Evolutionary conservation across 116 monocot genomes (phyloP), one percentile per base, ranked within the genome.

Genomic region (Iris pallida): DNA sequence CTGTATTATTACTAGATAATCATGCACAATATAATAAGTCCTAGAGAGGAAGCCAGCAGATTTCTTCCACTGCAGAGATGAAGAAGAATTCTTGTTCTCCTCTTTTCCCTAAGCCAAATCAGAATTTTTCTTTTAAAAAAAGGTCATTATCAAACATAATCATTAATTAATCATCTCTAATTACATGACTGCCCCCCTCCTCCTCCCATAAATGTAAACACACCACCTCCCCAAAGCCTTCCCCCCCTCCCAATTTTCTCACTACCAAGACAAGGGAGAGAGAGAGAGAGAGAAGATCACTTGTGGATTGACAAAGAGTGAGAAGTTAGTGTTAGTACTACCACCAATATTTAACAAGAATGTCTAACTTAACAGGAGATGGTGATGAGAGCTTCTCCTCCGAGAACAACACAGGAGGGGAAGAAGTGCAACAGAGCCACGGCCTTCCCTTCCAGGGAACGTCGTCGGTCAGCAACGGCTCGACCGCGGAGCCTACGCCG

Each of bases 331-430:
- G 5, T 61, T 51, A 40, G 20, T 61, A 30, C 30, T 30, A 3
- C 30, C 3, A 30, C 30, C 3, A 30, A 30, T 30, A 30, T 30
- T 30, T 61, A 61, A 61, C 4, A 47, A 65, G 16, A 54, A 67
- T 67, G 67, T 67, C 67, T 54, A 67, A 55, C 42, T 8, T 67
- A 55, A 54, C 53, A 15, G 67, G 53, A 55, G 67, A 67, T 40
- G 55, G 15, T n/a, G 65, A 65, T 30, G 30, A 30, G 52, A 67
- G 51, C 43, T 67, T 67, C 54, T 67, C 67, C 16, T 67, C 53
- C 42, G 67, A 67, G 53, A 55, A 55, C 42, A 54, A 53, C 54
- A 67, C 20, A 3, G 40, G 14, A 41, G 49, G 30, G 0, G 30
- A 30, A 30, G 30, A 30, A 30, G 30, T 30, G 30, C 30, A 30